A percentile compares a stretch with the other conserved stretches of the same genome.
phyloP scores from a whole-genome alignment of 345 rosid genomes.

The Anacardium occidentale region DNA sequence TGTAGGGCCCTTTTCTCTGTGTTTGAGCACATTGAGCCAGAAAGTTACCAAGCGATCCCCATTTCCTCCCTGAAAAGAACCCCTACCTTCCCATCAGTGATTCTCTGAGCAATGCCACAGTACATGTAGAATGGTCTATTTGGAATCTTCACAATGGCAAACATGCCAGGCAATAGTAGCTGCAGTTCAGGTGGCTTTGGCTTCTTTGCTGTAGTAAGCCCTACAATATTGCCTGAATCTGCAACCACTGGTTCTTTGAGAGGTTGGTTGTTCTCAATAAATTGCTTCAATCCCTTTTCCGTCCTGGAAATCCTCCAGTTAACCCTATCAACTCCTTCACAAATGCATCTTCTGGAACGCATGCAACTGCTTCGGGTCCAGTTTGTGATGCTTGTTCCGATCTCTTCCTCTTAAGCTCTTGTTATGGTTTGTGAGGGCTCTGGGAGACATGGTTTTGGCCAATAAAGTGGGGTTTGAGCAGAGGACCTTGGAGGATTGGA shows the following conservation, averaged over 20 bases:
- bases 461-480: slow-evolving; percentile 40
- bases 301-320: slow-evolving; percentile 89
- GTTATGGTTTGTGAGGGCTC: slow-evolving; percentile 33
- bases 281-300: slow-evolving; percentile 69
- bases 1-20: slow-evolving; percentile 81
- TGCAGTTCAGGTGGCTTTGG: slow-evolving; percentile 75
- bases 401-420: slow-evolving; percentile 43
- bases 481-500: slow-evolving; percentile 41
- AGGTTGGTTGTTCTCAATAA: slow-evolving; percentile 74
- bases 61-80: slow-evolving; percentile 87
- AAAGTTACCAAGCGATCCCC: slow-evolving; percentile 80
- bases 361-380: not conserved
- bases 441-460: slow-evolving; percentile 33
- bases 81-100: slow-evolving; percentile 88
- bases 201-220: slow-evolving; percentile 39
- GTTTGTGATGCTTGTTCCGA: slow-evolving; percentile 28
- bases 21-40: slow-evolving; percentile 74
- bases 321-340: slow-evolving; percentile 86
- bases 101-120: slow-evolving; percentile 86
- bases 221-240: slow-evolving; percentile 12
- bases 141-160: slow-evolving; percentile 71
- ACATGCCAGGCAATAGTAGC: slow-evolving; percentile 91
- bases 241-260: slow-evolving; percentile 36
- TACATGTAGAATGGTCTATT: slow-evolving; percentile 83
- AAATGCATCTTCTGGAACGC: slow-evolving; percentile 60